Base-by-base conservation (phyloP, 2,329 filamentous ascomycete genomes). In the Colletotrichum sp. region DNA sequence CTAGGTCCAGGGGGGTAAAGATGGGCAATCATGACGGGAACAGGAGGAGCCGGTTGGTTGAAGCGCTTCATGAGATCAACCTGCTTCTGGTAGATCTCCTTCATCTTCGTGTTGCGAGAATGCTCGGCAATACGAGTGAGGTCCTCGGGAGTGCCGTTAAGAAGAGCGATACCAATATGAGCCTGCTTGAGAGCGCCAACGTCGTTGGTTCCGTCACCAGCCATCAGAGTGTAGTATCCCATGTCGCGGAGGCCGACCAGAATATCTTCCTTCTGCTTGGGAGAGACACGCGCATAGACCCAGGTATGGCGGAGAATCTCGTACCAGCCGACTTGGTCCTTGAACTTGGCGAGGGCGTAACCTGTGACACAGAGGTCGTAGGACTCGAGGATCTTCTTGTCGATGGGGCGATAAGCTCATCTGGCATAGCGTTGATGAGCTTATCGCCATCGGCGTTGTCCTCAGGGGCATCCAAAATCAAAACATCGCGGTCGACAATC, bases 211-310 rank as follows among this genome's bases (percentile, higher is more conserved):
- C 97, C 97, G 82, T 99, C 97, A 85, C 97, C 97, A 80, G 96
- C 97, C 97, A 99, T 99, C 77, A 99, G 91, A 34, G 97, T 99
- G 76, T 97, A 98, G 88, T 99, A 99, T 66, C 97, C 97, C 87
- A 95, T 94, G 81, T 98, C 96, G 87, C 98, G 98, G 77, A 98
- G 91, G 48, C 97, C 97, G 27, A 98, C 91, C n/a, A 99, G 90
- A 81, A 99, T 98, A 70, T 98, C 96, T 85, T 99, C 97, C 88
- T 99, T 99, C 82, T 99, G 97, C 89, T 98, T 98, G 10, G 97
- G 97, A 2, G 97, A 99, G 12, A 99, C 97, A 81, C 97, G 95
- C 79, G 97, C 97, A 83, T 99, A 99, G 6, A 99, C 97, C 97
- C 97, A 99, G 16, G 96, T 93, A 85, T 98, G 91, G 66, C 96